Conservation (phyloP, 768 basidiomycete species). For the Lentinula lateritia region DNA sequence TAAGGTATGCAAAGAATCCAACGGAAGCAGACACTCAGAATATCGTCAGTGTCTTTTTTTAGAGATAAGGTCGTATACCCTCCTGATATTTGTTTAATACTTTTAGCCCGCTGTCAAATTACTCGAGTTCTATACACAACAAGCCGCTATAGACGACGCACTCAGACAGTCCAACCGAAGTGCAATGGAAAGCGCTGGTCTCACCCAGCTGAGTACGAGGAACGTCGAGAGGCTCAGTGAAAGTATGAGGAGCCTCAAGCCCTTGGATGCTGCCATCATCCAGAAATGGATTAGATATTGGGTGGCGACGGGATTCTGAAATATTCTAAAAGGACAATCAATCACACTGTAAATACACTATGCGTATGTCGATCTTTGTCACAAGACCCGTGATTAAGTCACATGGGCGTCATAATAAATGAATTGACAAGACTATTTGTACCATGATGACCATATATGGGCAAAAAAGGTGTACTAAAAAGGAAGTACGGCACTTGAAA, state of each 20-base stretch:
- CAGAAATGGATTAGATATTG: slow-evolving; percentile 3
- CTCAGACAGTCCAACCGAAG: slow-evolving; percentile 1
- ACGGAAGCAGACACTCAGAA: slow-evolving; percentile 20
- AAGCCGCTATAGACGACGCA: slow-evolving; percentile 15
- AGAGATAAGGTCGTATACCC: background rate
- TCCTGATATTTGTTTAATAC: background rate
- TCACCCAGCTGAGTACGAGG: background rate
- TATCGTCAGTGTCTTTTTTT: slow-evolving; percentile 22
- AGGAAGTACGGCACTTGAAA: no score
- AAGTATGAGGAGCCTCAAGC: background rate
- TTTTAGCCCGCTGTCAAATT: slow-evolving; percentile 29
- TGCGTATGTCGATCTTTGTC: no score
- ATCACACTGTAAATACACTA: no score
- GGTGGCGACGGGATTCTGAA: background rate
- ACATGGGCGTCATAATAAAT: no score
- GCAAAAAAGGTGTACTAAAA: no score
- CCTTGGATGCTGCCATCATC: background rate
- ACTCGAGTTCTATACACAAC: slow-evolving; percentile 19
- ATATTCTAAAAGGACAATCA: no score
- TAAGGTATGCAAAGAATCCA: slow-evolving; percentile 15
- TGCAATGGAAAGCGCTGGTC: background rate
- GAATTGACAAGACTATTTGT: no score
- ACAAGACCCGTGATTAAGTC: no score
- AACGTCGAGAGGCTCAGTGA: slow-evolving; percentile 1
- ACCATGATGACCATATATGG: no score